Evolutionary conservation across 768 basidiomycete genomes (phyloP).

Genomic region (Stropharia rugosoannulata): DNA sequence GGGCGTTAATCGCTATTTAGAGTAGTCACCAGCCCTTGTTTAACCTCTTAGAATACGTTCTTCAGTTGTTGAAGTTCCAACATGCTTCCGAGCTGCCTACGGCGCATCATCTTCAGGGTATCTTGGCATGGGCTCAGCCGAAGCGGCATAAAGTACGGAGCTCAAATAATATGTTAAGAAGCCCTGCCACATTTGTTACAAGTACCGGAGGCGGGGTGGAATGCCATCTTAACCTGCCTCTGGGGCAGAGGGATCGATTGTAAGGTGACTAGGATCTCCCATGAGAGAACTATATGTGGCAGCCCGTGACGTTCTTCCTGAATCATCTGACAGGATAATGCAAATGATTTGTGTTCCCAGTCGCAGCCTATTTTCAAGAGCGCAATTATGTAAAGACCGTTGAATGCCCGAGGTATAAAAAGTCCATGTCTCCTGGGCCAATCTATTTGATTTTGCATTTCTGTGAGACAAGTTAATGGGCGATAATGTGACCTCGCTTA

Average conservation of each 20-base stretch:
- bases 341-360: no score
- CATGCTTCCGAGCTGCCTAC: background rate
- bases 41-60: background rate
- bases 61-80: slow-evolving; percentile 1
- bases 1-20: background rate
- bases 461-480: background rate
- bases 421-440: background rate
- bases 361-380: no score
- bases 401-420: no score
- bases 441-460: background rate
- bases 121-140: background rate
- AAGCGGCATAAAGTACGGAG: background rate
- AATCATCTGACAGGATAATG: no score
- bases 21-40: slow-evolving; percentile 3
- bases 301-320: no score
- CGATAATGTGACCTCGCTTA: slow-evolving; percentile 4
- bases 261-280: no score
- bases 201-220: no score
- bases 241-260: no score
- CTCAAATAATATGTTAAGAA: background rate
- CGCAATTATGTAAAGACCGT: no score
- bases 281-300: no score
- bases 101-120: background rate
- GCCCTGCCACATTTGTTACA: no score
- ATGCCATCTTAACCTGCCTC: no score